phyloP scores from a whole-genome alignment of 2,329 filamentous ascomycete species.

The Cordyceps fumosorosea region DNA sequence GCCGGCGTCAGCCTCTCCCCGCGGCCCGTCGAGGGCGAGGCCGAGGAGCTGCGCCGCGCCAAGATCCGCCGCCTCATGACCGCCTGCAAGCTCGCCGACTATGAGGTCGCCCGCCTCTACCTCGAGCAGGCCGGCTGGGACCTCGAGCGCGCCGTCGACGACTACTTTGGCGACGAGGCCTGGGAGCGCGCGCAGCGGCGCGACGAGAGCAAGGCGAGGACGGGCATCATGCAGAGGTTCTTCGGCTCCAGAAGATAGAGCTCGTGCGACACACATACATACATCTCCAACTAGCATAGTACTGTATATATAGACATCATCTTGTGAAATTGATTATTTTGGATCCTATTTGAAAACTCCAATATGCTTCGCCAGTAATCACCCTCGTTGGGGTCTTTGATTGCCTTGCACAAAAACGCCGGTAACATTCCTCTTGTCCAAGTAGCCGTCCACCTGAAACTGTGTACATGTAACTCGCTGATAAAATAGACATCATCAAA shows the following conservation, averaged over 20 bases:
- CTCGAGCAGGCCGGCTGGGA: constrained; percentile 64
- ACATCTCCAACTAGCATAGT: neutral
- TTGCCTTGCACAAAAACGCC: constrained; percentile 27
- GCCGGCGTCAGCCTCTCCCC: constrained; percentile 63
- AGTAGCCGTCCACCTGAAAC: constrained; percentile 20
- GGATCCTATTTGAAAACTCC: constrained; percentile 15
- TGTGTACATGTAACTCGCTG: constrained; percentile 19
- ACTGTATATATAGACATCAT: neutral
- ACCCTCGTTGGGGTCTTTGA: neutral
- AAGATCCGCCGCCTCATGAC: constrained; percentile 75
- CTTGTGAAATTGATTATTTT: constrained; percentile 19
- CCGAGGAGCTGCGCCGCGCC: constrained; percentile 63
- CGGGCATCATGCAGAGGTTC: neutral
- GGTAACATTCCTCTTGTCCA: constrained; percentile 15
- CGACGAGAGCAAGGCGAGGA: constrained; percentile 25
- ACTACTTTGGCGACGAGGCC: constrained; percentile 63
- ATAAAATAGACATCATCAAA: constrained; percentile 32
- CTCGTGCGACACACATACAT: neutral
- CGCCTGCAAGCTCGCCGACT: constrained; percentile 68
- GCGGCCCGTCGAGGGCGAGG: constrained; percentile 64
- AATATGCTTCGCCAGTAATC: constrained; percentile 17
- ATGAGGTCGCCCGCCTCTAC: constrained; percentile 68
- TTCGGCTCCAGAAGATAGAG: neutral
- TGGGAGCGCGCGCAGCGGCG: constrained; percentile 71
- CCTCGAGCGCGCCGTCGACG: constrained; percentile 55